Percentiles rank a stretch among this genome's conserved stretches.
phyloP scores from a whole-genome alignment of 2,329 filamentous ascomycete species.

The Aspergillus aculeatus region DNA sequence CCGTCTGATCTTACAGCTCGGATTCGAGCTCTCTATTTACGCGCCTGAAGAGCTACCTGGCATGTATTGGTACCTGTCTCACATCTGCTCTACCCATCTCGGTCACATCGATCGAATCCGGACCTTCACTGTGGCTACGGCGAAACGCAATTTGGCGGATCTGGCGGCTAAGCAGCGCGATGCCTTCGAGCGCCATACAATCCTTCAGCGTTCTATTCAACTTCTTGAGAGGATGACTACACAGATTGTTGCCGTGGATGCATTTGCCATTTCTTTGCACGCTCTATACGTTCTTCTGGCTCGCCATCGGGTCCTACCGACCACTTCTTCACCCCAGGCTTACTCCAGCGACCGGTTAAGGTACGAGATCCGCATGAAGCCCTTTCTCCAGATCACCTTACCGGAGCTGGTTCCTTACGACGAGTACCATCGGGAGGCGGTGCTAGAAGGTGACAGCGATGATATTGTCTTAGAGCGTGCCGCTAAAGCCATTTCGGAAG shows the following conservation, averaged over 20 bases:
- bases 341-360: constrained; percentile 68
- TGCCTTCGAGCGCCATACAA: constrained; percentile 28
- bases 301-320: constrained; percentile 53
- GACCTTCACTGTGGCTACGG: constrained; percentile 54
- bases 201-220: constrained; percentile 43
- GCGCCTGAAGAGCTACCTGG: constrained; percentile 76
- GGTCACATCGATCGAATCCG: constrained; percentile 73
- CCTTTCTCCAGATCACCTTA: constrained; percentile 68
- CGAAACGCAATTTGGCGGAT: constrained; percentile 25
- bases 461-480: constrained; percentile 41
- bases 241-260: constrained; percentile 62
- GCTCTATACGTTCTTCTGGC: constrained; percentile 66
- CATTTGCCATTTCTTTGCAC: constrained; percentile 52
- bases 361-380: constrained; percentile 84
- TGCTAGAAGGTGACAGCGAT: constrained; percentile 46
- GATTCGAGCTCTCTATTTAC: constrained; percentile 92
- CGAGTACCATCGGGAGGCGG: constrained; percentile 53
- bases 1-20: constrained; percentile 83
- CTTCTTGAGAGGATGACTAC: constrained; percentile 62
- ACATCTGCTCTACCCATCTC: constrained; percentile 66
- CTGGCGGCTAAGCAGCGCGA: constrained; percentile 16
- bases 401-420: constrained; percentile 66
- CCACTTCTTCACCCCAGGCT: constrained; percentile 52
- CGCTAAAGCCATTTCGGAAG: constrained; percentile 38
- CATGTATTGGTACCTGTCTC: constrained; percentile 89